A percentile compares a stretch with the other conserved stretches of the same genome.
Conservation (phyloP, 495 filamentous ascomycete genomes). For the Astrothelium macrocarpum region DNA sequence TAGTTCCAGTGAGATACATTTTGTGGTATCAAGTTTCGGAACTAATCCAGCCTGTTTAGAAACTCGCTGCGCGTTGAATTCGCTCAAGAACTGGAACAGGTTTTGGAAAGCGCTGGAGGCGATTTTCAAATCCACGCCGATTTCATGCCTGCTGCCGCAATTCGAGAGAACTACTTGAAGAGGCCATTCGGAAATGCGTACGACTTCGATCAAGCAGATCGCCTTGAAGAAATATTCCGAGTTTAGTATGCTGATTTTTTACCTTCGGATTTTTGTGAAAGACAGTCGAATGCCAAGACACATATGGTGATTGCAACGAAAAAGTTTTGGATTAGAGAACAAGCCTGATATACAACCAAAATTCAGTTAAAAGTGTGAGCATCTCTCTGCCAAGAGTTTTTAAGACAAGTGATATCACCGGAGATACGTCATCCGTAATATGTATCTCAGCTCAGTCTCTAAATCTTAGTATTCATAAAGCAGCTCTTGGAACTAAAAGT, state of each 20-base stretch:
- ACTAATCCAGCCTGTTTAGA: constrained; percentile 9
- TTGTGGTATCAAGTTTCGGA: constrained; percentile 34
- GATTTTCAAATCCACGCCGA: constrained; percentile 11
- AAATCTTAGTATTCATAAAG: too few species aligned
- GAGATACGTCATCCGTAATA: too few species aligned
- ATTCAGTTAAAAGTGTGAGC: too few species aligned
- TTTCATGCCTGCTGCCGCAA: constrained; percentile 11
- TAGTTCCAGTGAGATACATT: constrained; percentile 23
- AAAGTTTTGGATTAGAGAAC: too few species aligned
- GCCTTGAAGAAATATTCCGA: neutral
- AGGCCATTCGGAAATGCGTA: constrained; percentile 19
- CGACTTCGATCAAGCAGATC: constrained; percentile 19
- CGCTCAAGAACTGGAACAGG: constrained; percentile 34
- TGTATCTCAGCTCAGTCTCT: too few species aligned
- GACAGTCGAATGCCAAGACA: too few species aligned
- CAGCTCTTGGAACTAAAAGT: too few species aligned
- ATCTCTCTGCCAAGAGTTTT: too few species aligned
- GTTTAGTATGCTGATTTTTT: neutral
- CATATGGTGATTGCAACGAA: too few species aligned
- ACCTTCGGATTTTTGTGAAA: neutral
- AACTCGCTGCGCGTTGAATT: constrained; percentile 45
- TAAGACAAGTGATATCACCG: too few species aligned
- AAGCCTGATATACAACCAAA: too few species aligned
- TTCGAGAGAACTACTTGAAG: constrained; percentile 19
- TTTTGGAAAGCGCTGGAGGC: constrained; percentile 13